These are phyloP conservation scores for Fusarium sarcochroum DNA, from an alignment of 2,329 filamentous ascomycete genomes.

Conservation along the genomic window DNA sequence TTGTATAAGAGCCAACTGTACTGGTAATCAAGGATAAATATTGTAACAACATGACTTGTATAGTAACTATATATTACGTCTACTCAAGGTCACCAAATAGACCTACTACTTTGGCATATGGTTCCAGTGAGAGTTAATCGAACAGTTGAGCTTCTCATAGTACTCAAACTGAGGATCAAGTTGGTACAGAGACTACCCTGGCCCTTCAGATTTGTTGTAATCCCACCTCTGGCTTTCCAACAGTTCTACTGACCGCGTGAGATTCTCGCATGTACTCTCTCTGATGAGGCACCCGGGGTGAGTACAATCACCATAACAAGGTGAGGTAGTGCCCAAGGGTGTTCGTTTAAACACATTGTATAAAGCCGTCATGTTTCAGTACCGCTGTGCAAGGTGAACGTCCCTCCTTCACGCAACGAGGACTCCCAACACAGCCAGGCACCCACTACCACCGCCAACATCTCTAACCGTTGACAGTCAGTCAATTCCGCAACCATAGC, in stretches of 20 bases:
- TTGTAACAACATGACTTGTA: background rate
- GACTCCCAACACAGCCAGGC: background rate
- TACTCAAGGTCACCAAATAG: background rate
- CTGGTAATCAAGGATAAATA: background rate
- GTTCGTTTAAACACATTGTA: background rate
- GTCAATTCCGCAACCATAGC: rapidly evolving
- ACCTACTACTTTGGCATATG: background rate
- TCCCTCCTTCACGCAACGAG: background rate
- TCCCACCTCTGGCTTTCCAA: too few relatives aligned
- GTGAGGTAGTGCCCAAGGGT: background rate
- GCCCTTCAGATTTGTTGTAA: too few relatives aligned
- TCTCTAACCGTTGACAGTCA: background rate
- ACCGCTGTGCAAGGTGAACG: background rate
- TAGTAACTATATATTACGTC: background rate
- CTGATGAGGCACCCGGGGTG: background rate
- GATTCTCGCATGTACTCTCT: background rate
- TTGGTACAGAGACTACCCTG: too few relatives aligned
- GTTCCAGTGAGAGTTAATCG: too few relatives aligned
- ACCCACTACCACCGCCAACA: background rate
- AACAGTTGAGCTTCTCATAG: too few relatives aligned
- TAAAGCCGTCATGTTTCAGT: background rate
- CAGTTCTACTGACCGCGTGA: background rate
- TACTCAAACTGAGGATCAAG: too few relatives aligned
- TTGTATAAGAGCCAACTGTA: background rate
- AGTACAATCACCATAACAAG: background rate